phyloP scores from a whole-genome alignment of 768 basidiomycete species.

The Suillus bovinus region DNA sequence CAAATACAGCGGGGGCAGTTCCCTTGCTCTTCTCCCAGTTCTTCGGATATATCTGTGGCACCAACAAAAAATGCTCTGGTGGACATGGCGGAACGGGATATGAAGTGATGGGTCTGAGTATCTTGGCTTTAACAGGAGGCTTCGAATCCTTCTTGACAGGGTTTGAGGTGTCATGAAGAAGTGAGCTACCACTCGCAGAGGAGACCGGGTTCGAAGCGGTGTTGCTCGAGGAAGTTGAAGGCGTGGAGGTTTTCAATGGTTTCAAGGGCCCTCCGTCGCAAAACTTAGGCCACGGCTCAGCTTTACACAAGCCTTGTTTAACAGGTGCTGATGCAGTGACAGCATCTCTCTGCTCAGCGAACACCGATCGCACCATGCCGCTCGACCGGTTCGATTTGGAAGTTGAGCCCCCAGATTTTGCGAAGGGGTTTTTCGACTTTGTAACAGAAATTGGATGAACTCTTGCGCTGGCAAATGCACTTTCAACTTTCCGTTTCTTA shows the following conservation, averaged over 20 bases:
- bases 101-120: constrained; percentile 31
- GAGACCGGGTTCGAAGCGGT: background rate
- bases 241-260: background rate
- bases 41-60: constrained; percentile 5
- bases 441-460: background rate
- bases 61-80: constrained; percentile 24
- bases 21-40: constrained; percentile 8
- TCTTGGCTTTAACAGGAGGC: constrained; percentile 16
- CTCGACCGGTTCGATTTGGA: background rate
- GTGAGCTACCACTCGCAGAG: background rate
- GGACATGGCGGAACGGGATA: constrained; percentile 28
- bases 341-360: constrained; percentile 13
- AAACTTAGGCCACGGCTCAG: background rate
- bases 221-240: no score
- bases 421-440: constrained; percentile 26
- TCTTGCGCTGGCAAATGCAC: constrained; percentile 21
- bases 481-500: constrained; percentile 25
- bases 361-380: constrained; percentile 13
- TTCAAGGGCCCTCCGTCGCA: background rate
- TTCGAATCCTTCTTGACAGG: background rate
- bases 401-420: background rate
- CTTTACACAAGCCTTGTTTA: background rate
- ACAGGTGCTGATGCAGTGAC: background rate
- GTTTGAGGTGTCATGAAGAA: background rate
- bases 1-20: constrained; percentile 20